phyloP scores from a whole-genome alignment of 139 green algal genomes.

The Trebouxia sp. region DNA sequence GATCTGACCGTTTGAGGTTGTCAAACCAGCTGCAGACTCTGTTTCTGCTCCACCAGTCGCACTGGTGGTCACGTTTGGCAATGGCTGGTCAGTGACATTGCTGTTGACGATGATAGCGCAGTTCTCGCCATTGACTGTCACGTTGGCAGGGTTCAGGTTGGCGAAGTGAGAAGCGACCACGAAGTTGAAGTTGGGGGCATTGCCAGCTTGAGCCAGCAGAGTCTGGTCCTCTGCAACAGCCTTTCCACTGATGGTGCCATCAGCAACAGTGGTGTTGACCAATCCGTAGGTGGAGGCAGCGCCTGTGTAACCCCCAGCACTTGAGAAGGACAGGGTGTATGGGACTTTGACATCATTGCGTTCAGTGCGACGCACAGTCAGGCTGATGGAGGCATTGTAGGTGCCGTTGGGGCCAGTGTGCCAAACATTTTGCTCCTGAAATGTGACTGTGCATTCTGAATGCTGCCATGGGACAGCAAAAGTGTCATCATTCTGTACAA shows the following conservation, averaged over 20 bases:
- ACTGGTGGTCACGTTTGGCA: background rate
- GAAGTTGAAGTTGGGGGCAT: constrained; percentile 7
- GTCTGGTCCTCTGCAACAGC: background rate
- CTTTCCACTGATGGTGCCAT: background rate
- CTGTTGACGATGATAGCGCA: constrained; percentile 1
- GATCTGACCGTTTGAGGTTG: constrained; percentile 33
- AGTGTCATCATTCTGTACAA: constrained; percentile 22
- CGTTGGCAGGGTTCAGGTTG: constrained; percentile 9
- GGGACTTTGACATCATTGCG: background rate
- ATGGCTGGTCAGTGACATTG: constrained; percentile 3
- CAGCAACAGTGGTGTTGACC: background rate
- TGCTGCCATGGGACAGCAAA: background rate
- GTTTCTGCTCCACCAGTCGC: background rate
- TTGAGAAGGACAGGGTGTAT: background rate
- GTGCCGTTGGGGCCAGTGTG: background rate
- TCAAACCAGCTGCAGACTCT: constrained; percentile 28
- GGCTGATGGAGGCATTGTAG: background rate
- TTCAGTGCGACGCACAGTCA: background rate
- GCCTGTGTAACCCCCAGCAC: background rate
- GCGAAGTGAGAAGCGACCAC: background rate
- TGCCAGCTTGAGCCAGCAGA: constrained; percentile 13
- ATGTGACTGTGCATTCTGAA: constrained; percentile 18
- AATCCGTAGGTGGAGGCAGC: constrained; percentile 3
- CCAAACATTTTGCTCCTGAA: constrained; percentile 5
- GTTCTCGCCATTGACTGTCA: constrained; percentile 2